Evolutionary conservation across 2,329 filamentous ascomycete species (phyloP), one percentile per base, ranked within the genome.

Genomic region (Elsinoe perseae): DNA sequence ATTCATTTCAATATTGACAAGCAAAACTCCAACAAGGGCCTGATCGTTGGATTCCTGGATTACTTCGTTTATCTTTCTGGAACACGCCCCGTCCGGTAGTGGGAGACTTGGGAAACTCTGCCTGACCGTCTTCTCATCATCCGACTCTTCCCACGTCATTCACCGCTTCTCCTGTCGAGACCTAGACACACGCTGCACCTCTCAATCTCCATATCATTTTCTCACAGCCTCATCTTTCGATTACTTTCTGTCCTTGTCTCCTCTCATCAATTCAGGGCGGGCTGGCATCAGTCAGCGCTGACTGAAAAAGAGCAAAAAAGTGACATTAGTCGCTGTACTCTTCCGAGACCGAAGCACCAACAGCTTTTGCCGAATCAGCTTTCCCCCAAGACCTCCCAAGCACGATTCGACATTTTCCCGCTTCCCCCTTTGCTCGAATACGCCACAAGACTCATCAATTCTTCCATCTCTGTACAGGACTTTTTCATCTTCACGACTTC

Each of bases 111-210:
- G 16, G 28, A 52, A 44, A 44, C 20, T 25, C 40, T 44, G 27
- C 48, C 30, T 52, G 48, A 52, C 48, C 48, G 48, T 52, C 48
- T 32, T 50, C 48, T 52, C 25, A 52, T 52, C 48, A 52, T 52
- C 48, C 48, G 48, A 23, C 48, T 52, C 28, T 52, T 52, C 32
- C 48, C 48, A 52, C 48, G 48, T 52, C 48, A 52, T 52, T 52
- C 48, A 52, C 48, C 48, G 48, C 48, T n/a, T n/a, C 21, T 30
- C 27, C 32, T 52, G 48, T 52, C 48, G 48, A 52, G 48, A 52
- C 48, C 48, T 32, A 28, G 20, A 52, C 28, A 38, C 32, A 8
- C 18, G 18, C 28, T 28, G 25, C 14, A 27, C 12, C 25, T 30
- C 16, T 18, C 25, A 27, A 27, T 32, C 14, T 18, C 21, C 44